phyloP scores from a whole-genome alignment of 108 stramenopile species.

The Nannochloropsis gaditana region DNA sequence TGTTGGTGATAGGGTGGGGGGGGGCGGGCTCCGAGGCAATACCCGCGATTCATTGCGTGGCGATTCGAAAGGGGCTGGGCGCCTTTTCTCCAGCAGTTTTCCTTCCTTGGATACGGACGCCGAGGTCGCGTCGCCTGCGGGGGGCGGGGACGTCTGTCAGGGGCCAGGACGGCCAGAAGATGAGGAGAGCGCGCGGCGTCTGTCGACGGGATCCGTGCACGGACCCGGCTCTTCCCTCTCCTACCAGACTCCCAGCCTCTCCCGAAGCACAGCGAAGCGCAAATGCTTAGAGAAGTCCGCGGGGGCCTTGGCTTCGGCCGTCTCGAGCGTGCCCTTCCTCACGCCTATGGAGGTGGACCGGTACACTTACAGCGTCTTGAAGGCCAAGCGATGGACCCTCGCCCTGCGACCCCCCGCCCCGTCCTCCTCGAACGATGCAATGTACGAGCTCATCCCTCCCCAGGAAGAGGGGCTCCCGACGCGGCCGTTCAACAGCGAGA shows the following conservation, averaged over 20 bases:
- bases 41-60: background rate
- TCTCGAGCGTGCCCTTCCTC: background rate
- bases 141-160: too few relatives aligned
- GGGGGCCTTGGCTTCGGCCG: background rate
- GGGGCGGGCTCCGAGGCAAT: background rate
- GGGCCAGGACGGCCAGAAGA: too few relatives aligned
- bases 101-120: background rate
- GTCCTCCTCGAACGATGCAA: background rate
- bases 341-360: constrained; percentile 12
- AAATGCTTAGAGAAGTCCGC: background rate
- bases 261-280: background rate
- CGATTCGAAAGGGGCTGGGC: background rate
- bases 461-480: background rate
- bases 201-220: background rate
- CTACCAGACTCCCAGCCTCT: background rate
- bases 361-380: background rate
- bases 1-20: background rate
- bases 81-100: background rate
- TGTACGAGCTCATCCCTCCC: background rate
- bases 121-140: too few relatives aligned
- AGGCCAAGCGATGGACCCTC: background rate
- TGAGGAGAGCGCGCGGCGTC: background rate
- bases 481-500: background rate
- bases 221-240: background rate
- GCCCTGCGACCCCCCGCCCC: background rate